Evolutionary conservation across 1,284 basidiomycete species (phyloP).

Genomic region (Rhizoctonia solani): DNA sequence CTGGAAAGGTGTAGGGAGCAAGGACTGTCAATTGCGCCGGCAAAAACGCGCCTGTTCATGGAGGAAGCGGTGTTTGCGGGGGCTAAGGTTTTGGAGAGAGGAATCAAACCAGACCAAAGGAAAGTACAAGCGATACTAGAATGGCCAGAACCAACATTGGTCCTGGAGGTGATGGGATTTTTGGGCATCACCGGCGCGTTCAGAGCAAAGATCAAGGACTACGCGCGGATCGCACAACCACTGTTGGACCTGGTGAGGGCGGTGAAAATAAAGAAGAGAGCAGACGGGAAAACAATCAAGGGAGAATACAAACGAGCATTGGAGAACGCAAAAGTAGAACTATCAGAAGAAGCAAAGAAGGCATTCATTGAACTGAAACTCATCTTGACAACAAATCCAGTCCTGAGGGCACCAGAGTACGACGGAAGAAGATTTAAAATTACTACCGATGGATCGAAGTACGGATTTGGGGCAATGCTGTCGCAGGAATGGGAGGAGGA

Average conservation of each 20-base stretch:
- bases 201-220: conserved; percentile 44
- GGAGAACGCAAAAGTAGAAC: neutral
- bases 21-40: conserved; percentile 45
- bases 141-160: conserved; percentile 45
- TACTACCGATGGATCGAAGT: conserved; percentile 47
- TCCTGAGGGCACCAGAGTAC: conserved; percentile 43
- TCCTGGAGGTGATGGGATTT: conserved; percentile 42
- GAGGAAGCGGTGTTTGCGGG: conserved; percentile 47
- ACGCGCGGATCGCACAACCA: conserved; percentile 44
- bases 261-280: conserved; percentile 14
- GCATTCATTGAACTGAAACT: conserved; percentile 46
- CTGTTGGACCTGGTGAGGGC: conserved; percentile 43
- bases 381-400: conserved; percentile 44
- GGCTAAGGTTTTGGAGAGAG: conserved; percentile 43
- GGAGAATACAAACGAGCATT: conserved; percentile 35
- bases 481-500: conserved; percentile 40
- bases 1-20: conserved; percentile 38
- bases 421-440: conserved; percentile 46
- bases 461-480: conserved; percentile 46
- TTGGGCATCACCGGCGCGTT: conserved; percentile 44
- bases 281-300: neutral
- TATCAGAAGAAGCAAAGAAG: conserved; percentile 40
- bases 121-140: conserved; percentile 48
- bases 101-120: conserved; percentile 44
- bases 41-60: conserved; percentile 46